phyloP scores from a whole-genome alignment of 768 basidiomycete genomes.

The Auricularia sp. region DNA sequence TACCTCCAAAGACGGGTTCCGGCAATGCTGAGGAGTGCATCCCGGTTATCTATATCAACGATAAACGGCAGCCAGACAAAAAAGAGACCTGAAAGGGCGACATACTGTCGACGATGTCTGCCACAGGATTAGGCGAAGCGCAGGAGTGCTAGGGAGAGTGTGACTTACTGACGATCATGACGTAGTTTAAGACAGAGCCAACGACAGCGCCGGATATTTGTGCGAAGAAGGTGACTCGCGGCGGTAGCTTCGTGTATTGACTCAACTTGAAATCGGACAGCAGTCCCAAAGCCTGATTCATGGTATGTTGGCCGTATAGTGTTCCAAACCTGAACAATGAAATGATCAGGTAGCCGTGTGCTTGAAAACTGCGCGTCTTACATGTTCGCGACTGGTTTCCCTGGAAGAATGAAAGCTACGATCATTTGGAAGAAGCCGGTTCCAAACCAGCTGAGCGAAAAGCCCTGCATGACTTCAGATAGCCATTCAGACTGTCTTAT shows the following conservation, averaged over 20 bases:
- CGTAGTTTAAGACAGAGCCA: conserved; percentile 16
- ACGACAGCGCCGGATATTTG: conserved; percentile 15
- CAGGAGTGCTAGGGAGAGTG: background rate
- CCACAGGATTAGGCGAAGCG: background rate
- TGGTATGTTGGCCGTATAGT: conserved; percentile 11
- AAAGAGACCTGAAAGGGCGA: background rate
- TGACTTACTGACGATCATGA: conserved; percentile 31
- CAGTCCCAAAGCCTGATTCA: conserved; percentile 13
- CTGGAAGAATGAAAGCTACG: conserved; percentile 11
- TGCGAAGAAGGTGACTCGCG: conserved; percentile 13
- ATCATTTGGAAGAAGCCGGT: conserved; percentile 15
- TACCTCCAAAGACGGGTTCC: conserved; percentile 16
- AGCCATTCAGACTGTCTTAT: background rate
- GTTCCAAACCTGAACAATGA: conserved; percentile 1
- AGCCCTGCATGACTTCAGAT: background rate
- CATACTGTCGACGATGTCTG: conserved; percentile 6
- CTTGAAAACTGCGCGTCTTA: background rate
- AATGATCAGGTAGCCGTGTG: too few relatives aligned
- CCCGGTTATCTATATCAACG: conserved; percentile 7
- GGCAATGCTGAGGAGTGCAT: conserved; percentile 11
- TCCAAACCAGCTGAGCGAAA: conserved; percentile 11
- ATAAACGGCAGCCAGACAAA: background rate
- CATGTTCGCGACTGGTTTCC: conserved; percentile 13
- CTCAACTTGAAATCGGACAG: conserved; percentile 17
- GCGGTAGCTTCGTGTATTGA: conserved; percentile 16